Conservation (phyloP, 306 rosid species). For the Ammopiptanthus mongolicus region DNA sequence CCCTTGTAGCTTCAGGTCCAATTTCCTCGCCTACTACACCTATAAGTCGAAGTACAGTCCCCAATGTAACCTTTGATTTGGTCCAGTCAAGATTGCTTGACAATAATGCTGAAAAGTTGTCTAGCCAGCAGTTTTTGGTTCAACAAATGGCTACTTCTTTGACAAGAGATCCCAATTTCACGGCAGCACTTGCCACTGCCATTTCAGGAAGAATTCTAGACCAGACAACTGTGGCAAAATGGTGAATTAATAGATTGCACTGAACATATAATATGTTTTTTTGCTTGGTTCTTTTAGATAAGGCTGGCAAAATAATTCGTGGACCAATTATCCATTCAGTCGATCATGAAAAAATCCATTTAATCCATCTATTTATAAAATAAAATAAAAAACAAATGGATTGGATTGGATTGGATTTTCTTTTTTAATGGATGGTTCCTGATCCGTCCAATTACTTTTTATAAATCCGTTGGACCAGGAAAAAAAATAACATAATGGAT, state of each 20-base stretch:
- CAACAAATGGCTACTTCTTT: constrained; percentile 78
- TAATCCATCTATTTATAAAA: no score
- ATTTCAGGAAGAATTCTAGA: constrained; percentile 49
- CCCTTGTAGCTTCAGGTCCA: not conserved
- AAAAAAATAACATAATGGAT: no score
- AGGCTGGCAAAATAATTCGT: no score
- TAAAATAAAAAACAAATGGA: no score
- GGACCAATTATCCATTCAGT: no score
- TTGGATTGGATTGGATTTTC: no score
- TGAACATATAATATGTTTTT: no score
- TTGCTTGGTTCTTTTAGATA: no score
- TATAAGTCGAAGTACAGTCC: not conserved
- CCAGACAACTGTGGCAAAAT: not conserved
- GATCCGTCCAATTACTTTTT: no score
- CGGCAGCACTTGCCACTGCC: constrained; percentile 62
- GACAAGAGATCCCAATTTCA: constrained; percentile 71
- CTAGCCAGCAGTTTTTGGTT: constrained; percentile 44
- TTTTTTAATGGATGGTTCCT: no score
- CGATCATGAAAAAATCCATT: no score
- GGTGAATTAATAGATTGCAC: not conserved
- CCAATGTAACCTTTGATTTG: constrained; percentile 29
- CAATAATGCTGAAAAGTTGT: not conserved
- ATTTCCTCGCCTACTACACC: not conserved
- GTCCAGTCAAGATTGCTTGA: constrained; percentile 16
- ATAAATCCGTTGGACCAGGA: no score